These are phyloP conservation scores for Beauveria pseudobassiana DNA, from an alignment of 2,329 filamentous ascomycete species.

Conservation along the genomic window DNA sequence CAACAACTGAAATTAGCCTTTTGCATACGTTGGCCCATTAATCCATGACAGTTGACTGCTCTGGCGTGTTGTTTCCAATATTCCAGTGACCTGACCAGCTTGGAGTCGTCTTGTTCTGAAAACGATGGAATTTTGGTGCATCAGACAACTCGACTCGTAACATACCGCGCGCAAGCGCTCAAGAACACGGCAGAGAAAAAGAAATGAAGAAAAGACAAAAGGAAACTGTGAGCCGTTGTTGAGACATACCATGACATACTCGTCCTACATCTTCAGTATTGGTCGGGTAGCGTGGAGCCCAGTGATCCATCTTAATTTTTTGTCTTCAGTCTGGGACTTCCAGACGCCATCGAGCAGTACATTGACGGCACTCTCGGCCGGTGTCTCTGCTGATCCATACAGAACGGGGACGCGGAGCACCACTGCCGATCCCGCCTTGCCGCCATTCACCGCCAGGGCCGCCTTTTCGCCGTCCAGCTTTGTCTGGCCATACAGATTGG, in stretches of 20 bases:
- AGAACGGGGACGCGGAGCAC: slow-evolving; percentile 77
- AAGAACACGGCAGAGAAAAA: slow-evolving; percentile 6
- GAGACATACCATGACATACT: slow-evolving; percentile 57
- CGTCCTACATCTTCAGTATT: slow-evolving; percentile 82
- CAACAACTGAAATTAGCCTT: background rate
- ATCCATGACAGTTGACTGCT: background rate
- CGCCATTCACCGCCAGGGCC: slow-evolving; percentile 55
- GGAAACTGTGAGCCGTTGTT: background rate
- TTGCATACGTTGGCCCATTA: no score
- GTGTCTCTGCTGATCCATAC: slow-evolving; percentile 66
- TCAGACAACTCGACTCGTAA: background rate
- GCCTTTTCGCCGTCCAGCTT: slow-evolving; percentile 55
- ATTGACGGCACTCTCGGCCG: slow-evolving; percentile 76
- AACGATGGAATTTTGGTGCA: background rate
- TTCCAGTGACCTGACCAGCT: background rate
- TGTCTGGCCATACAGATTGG: slow-evolving; percentile 66
- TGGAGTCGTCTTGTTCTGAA: no score
- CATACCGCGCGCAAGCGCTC: background rate
- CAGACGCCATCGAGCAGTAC: slow-evolving; percentile 68
- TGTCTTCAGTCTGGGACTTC: slow-evolving; percentile 59
- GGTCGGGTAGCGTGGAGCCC: slow-evolving; percentile 76
- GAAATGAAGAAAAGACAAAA: slow-evolving; percentile 7
- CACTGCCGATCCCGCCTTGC: slow-evolving; percentile 49
- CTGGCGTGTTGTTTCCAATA: background rate
- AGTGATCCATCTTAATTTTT: slow-evolving; percentile 74